Evolutionary conservation across 805 yeast genomes (phyloP).

Genomic region (Alloascoidea africana): DNA sequence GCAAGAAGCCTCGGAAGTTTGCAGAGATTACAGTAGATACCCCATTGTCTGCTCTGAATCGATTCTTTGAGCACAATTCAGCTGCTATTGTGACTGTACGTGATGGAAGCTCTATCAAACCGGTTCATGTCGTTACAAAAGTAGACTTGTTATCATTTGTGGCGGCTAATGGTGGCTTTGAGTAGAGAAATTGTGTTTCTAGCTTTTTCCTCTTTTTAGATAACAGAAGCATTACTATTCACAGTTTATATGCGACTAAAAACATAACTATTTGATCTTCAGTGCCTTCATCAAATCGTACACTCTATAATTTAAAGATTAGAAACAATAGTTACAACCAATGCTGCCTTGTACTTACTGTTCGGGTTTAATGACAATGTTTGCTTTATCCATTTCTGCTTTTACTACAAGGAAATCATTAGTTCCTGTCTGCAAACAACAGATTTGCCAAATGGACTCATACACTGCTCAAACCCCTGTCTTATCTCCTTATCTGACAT

Average conservation of each 20-base stretch:
- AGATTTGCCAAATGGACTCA: constrained; percentile 7
- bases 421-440: too few relatives aligned
- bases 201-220: constrained; percentile 2
- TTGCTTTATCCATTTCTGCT: constrained; percentile 8
- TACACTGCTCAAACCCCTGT: constrained; percentile 10
- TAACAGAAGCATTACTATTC: constrained; percentile 1
- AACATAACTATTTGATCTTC: constrained; percentile 5
- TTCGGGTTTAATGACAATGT: constrained; percentile 9
- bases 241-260: too few relatives aligned
- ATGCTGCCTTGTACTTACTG: constrained; percentile 10
- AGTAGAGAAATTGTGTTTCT: constrained; percentile 1
- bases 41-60: constrained; percentile 50
- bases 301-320: constrained; percentile 1
- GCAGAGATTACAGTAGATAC: constrained; percentile 52
- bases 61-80: constrained; percentile 73
- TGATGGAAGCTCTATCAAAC: constrained; percentile 34
- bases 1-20: constrained; percentile 53
- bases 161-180: constrained; percentile 12
- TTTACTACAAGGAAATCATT: too few relatives aligned
- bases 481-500: constrained; percentile 15
- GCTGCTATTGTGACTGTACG: constrained; percentile 68
- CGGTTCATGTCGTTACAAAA: constrained; percentile 76
- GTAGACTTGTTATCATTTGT: constrained; percentile 54
- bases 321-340: neutral
- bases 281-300: constrained; percentile 7